Evolutionary conservation across 2,329 filamentous ascomycete genomes (phyloP).

Genomic region (Penicillium sp.): DNA sequence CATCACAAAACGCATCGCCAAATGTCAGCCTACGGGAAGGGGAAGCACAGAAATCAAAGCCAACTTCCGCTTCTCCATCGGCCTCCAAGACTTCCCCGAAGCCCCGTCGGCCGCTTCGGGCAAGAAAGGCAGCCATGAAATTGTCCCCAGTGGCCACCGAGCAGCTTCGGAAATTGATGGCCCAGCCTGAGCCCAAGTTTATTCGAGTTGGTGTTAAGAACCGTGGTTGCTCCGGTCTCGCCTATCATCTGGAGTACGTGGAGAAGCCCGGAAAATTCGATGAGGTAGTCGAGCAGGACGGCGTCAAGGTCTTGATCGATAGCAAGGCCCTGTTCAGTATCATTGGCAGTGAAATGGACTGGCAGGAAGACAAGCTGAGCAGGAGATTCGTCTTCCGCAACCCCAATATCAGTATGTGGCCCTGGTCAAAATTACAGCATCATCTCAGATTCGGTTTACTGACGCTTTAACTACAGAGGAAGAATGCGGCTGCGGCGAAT

Average conservation of each 20-base stretch:
- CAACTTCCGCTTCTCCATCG: slow-evolving; percentile 38
- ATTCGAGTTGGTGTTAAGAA: slow-evolving; percentile 95
- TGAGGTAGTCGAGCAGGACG: slow-evolving; percentile 91
- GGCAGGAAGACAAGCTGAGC: slow-evolving; percentile 92
- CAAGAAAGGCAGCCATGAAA: slow-evolving; percentile 88
- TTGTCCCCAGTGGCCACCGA: slow-evolving; percentile 76
- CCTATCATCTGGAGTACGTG: slow-evolving; percentile 93
- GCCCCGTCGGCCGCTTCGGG: slow-evolving; percentile 66
- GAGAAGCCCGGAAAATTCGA: slow-evolving; percentile 87
- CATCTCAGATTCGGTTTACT: slow-evolving; percentile 15
- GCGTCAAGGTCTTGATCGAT: slow-evolving; percentile 92
- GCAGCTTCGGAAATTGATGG: slow-evolving; percentile 72
- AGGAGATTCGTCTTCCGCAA: slow-evolving; percentile 92
- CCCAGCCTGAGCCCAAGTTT: slow-evolving; percentile 84
- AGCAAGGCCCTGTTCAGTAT: slow-evolving; percentile 98
- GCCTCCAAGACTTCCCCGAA: slow-evolving; percentile 48
- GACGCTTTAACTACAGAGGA: slow-evolving; percentile 65
- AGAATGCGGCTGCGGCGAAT: slow-evolving; percentile 93
- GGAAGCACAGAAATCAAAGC: slow-evolving; percentile 66
- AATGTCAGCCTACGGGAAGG: slow-evolving; percentile 57
- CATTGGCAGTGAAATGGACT: slow-evolving; percentile 98
- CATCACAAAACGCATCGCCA: slow-evolving; percentile 35
- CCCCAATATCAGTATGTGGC: slow-evolving; percentile 89
- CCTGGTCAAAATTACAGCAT: slow-evolving; percentile 1
- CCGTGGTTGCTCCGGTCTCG: slow-evolving; percentile 86